These are phyloP conservation scores for Saccharomyces jurei DNA, from an alignment of 805 yeast genomes.

Conservation along the genomic window DNA sequence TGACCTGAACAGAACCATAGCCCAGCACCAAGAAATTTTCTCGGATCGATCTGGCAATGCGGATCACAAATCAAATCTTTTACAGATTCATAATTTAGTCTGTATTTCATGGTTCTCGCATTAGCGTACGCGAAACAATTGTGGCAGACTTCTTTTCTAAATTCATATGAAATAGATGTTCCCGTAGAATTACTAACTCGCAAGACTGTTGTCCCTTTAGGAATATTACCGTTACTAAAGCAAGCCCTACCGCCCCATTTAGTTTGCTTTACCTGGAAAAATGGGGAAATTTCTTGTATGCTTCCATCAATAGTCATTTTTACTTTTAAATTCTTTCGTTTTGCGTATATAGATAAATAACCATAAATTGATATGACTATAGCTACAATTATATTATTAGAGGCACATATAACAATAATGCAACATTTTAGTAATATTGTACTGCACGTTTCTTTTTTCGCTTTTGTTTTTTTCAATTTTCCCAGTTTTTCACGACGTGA, in stretches of 20 bases:
- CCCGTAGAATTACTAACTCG: slow-evolving; percentile 38
- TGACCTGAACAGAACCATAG: slow-evolving; percentile 46
- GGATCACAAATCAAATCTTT: slow-evolving; percentile 1
- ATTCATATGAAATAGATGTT: slow-evolving; percentile 41
- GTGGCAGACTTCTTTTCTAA: slow-evolving; percentile 56
- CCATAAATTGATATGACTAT: no score
- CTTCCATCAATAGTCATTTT: slow-evolving; percentile 1
- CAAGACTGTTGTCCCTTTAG: slow-evolving; percentile 36
- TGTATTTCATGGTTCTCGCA: slow-evolving; percentile 41
- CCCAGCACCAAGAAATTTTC: slow-evolving; percentile 33
- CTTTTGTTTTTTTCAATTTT: not conserved
- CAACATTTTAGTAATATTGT: not conserved
- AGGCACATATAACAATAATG: not conserved
- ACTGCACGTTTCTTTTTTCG: not conserved
- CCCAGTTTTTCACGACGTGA: not conserved
- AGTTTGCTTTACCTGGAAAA: slow-evolving; percentile 12
- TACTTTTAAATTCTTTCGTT: slow-evolving; percentile 23
- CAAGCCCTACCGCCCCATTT: slow-evolving; percentile 40
- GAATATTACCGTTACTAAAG: slow-evolving; percentile 38
- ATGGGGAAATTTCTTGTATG: slow-evolving; percentile 2
- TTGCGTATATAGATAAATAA: slow-evolving; percentile 25
- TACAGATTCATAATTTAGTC: slow-evolving; percentile 16
- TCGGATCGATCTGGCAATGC: slow-evolving; percentile 7
- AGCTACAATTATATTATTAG: not conserved
- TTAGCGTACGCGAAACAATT: slow-evolving; percentile 42